Base-by-base conservation (phyloP, 169 alveolate species). In the Eimeria sp. region DNA sequence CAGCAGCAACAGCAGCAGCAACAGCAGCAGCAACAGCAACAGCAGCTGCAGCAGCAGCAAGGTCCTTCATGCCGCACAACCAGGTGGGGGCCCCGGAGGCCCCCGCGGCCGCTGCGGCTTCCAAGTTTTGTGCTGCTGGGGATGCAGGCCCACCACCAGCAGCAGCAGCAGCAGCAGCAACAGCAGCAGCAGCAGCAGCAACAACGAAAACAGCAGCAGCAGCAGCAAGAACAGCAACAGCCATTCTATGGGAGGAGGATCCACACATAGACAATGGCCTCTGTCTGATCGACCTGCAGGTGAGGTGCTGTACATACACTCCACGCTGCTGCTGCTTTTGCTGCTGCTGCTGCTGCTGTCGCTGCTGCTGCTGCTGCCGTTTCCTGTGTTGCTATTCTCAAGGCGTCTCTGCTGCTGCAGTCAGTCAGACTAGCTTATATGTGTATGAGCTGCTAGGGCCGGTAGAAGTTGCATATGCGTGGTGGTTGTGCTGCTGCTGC, bases 11-110 rank as follows among this genome's bases (percentile, higher is more conserved):
- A 74, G 83, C 83, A 74, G 83, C 83, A 78, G 40, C 87, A 46
- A 77, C 25, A 60, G n/a, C 25, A 60, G n/a, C 68, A 60, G n/a
- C 68, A 60, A 30, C 37, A 77, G 37, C 87, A 46, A 20, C 87
- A 40, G 87, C 87, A 43, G 49, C 87, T 10, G 62, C 60, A 13
- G 20, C 10, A 77, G 37, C 60, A 49, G 64, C 68, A 13, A 54
- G 54, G 52, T 74, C 43, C 0, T 25, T 71, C 80, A 85, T 85
- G 91, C 91, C 78, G 3, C 78, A 43, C 23, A 85, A n/a, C 10
- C 78, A 78, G 20, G 13, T 85, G 91, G 91, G 91, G 91, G 76
- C 60, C 91, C 37, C 18, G 18, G 90, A 54, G 90, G 74, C 90
- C 90, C 66, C n/a, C n/a, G n/a, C 37, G 43, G 64, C 33, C 16